Evolutionary conservation across 805 yeast species (phyloP), one percentile per base, ranked within the genome.

Genomic region (Teunomyces stri): DNA sequence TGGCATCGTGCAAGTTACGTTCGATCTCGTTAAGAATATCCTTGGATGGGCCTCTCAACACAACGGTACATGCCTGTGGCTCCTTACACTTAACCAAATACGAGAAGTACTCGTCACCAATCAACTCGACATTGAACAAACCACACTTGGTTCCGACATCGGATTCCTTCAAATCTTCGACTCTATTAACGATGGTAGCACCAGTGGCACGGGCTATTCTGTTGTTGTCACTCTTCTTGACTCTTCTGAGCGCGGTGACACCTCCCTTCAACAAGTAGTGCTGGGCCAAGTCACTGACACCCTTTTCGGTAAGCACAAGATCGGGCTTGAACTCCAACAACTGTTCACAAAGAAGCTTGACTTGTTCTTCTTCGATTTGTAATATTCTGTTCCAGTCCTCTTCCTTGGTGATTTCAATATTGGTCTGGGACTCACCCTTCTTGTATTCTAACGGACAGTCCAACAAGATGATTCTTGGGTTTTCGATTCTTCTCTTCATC

Each of bases 371-470:
- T 72, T 94, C 99, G 63, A 94, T 92, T 72, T 92, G 90, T 60
- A 94, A 75, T 53, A 94, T 82, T 68, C 98, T 82, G 65, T 85
- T 85, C 98, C 98, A 94, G 72, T 94, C 99, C 52, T 84, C 87
- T 69, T 92, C 98, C 61, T 89, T 89, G 38, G 96, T 86, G 68
- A 94, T 91, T 74, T 94, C 99, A 57, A 94, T 89, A 70, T 94
- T 92, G 45, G 98, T 94, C 69, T 94, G 99, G 2, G 97, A 90
- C 73, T 94, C 99, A 55, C 99, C 99, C 78, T 94, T 94, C 75
- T 94, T 94, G 74, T 94, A 94, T 72, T 94, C 99, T 59, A 94
- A 77, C 10, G 99, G 97, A 70, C 97, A 91, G 71, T 94, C 99
- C 57, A 94, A 78, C 56, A 94, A 77, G 15, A 94, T 80, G 46